Percentiles rank a stretch among this genome's conserved stretches.
These are phyloP conservation scores for Mycogone perniciosa DNA, from an alignment of 2,329 filamentous ascomycete genomes.

Conservation along the genomic window DNA sequence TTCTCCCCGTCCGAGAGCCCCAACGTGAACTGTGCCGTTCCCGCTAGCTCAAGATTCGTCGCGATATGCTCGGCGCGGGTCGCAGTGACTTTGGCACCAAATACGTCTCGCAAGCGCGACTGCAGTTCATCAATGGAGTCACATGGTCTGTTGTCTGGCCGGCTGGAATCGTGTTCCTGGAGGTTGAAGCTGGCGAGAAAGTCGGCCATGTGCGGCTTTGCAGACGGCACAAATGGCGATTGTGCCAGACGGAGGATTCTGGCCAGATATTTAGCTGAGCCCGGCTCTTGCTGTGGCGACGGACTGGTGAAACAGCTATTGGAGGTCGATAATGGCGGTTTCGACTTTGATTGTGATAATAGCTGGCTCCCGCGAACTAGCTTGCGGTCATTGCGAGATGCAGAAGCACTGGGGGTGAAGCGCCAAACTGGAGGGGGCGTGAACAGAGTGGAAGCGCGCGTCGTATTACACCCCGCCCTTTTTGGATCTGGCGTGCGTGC, in stretches of 20 bases:
- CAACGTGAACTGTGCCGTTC: constrained; percentile 39
- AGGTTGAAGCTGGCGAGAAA: constrained; percentile 34
- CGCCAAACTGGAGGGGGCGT: constrained; percentile 7
- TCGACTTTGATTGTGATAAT: constrained; percentile 2
- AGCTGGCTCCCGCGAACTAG: neutral
- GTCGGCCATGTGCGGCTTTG: constrained; percentile 27
- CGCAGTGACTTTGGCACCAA: constrained; percentile 38
- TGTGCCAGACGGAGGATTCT: constrained; percentile 16
- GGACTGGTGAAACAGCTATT: neutral
- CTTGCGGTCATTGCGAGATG: neutral
- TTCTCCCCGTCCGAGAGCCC: constrained; percentile 32
- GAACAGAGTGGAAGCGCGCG: constrained; percentile 5
- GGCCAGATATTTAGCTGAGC: constrained; percentile 12
- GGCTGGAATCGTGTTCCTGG: constrained; percentile 4
- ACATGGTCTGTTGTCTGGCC: constrained; percentile 21
- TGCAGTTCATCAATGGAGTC: constrained; percentile 40
- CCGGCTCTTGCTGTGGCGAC: constrained; percentile 17
- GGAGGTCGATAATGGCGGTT: constrained; percentile 6
- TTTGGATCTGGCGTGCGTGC: neutral
- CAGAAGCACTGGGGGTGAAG: neutral
- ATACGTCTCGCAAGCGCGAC: constrained; percentile 33
- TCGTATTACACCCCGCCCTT: neutral
- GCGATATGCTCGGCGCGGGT: constrained; percentile 46
- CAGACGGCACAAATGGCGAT: neutral
- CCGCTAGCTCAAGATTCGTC: constrained; percentile 40